Conservation (phyloP, 2,329 filamentous ascomycete species). For the Colletotrichum sp. region DNA sequence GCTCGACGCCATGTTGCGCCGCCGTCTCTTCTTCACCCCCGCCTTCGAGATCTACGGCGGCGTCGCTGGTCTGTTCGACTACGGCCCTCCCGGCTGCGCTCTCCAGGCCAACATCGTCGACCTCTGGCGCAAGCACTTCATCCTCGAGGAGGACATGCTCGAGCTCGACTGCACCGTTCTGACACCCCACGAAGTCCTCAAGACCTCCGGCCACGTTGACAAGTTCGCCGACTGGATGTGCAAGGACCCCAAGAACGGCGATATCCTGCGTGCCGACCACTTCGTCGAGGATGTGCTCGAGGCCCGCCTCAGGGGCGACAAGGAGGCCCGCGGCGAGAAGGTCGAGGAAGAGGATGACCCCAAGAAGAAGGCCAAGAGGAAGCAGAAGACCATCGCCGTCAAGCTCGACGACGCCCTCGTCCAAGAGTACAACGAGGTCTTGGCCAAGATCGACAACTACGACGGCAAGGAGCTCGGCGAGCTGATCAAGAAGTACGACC, state of each 20-base stretch:
- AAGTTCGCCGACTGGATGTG: conserved; percentile 99
- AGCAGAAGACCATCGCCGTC: conserved; percentile 76
- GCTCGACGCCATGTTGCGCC: conserved; percentile 85
- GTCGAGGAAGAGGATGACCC: conserved; percentile 72
- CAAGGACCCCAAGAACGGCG: conserved; percentile 96
- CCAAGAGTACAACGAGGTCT: conserved; percentile 87
- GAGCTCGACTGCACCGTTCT: conserved; percentile 94
- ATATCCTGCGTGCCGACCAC: conserved; percentile 95
- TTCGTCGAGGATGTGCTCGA: conserved; percentile 95
- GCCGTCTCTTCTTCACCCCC: conserved; percentile 92
- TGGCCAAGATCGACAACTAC: conserved; percentile 96
- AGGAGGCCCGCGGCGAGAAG: conserved; percentile 87
- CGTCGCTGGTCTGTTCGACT: conserved; percentile 89
- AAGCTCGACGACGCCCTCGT: conserved; percentile 88
- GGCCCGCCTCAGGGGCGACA: conserved; percentile 84
- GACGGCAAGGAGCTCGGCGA: conserved; percentile 83
- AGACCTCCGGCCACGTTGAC: conserved; percentile 96
- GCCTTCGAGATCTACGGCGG: conserved; percentile 96
- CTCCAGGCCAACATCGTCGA: conserved; percentile 89
- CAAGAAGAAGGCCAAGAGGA: conserved; percentile 89
- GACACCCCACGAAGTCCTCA: conserved; percentile 91
- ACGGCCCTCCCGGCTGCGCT: conserved; percentile 86
- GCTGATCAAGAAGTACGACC: conserved; percentile 89
- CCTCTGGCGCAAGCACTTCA: conserved; percentile 91
- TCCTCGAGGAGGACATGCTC: conserved; percentile 93